Conservation (phyloP, 164 flowering plant genomes). For the Buxus sempervirens region DNA sequence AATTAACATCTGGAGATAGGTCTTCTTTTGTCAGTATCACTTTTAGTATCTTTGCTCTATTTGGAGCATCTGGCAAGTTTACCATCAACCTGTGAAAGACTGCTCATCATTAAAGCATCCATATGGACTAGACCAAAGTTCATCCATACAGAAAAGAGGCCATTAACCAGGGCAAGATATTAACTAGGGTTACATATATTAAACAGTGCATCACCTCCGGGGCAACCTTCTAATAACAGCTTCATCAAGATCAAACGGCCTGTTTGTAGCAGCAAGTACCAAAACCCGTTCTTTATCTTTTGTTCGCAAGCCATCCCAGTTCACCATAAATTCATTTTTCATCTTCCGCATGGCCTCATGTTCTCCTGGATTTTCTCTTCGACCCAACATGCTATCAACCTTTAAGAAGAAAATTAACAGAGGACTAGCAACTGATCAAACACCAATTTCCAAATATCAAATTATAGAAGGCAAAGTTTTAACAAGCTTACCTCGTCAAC, state of each 20-base stretch:
- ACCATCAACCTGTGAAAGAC: conserved; percentile 73
- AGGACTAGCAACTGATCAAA: background rate
- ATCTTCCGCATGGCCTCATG: conserved; percentile 98
- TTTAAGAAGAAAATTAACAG: conserved; percentile 19
- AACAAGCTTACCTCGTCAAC: conserved; percentile 79
- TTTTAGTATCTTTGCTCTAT: conserved; percentile 80
- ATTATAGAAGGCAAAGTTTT: background rate
- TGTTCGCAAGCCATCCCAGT: conserved; percentile 94
- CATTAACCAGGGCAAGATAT: background rate
- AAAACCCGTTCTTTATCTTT: conserved; percentile 87
- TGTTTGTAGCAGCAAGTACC: conserved; percentile 93
- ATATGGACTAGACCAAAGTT: background rate
- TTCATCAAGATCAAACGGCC: conserved; percentile 97
- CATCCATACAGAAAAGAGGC: background rate
- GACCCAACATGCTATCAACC: conserved; percentile 98
- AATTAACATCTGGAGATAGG: conserved; percentile 66
- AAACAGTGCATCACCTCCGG: conserved; percentile 52
- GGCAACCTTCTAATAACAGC: conserved; percentile 93
- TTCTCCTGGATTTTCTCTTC: conserved; percentile 91
- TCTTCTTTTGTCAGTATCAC: conserved; percentile 90
- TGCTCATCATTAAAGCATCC: conserved; percentile 3
- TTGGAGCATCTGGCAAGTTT: conserved; percentile 83
- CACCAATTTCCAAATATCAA: background rate
- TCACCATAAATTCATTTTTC: conserved; percentile 98
- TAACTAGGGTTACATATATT: background rate